Evolutionary conservation across 2,329 filamentous ascomycete species (phyloP).

Genomic region (Sclerotiophoma versabilis): DNA sequence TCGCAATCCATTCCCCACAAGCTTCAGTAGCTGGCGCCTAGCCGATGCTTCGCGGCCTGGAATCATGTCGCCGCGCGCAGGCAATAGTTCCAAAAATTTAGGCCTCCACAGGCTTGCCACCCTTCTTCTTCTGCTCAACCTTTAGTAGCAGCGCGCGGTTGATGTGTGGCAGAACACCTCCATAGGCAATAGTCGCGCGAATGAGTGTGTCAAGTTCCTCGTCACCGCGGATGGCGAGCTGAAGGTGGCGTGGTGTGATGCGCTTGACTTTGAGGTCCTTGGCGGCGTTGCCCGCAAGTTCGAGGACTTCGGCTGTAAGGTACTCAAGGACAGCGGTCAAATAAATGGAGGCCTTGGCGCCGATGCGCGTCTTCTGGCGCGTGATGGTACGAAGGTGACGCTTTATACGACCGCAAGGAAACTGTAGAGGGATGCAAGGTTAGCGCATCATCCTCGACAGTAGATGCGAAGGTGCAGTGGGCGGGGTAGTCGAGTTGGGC

Average conservation of each 20-base stretch:
- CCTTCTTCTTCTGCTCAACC: constrained; percentile 98
- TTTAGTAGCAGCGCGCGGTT: constrained; percentile 95
- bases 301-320: constrained; percentile 95
- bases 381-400: constrained; percentile 99
- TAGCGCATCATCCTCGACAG: constrained; percentile 32
- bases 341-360: constrained; percentile 97
- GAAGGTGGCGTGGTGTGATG: constrained; percentile 96
- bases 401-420: constrained; percentile 99
- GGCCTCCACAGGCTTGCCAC: constrained; percentile 62
- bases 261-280: constrained; percentile 99
- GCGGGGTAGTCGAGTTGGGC: constrained; percentile 30
- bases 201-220: constrained; percentile 98
- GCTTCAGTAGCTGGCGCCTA: constrained; percentile 6
- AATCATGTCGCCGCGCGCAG: constrained; percentile 7
- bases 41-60: constrained; percentile 6
- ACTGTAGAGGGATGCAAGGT: constrained; percentile 63
- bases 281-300: constrained; percentile 96
- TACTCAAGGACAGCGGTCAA: constrained; percentile 98
- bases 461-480: constrained; percentile 17
- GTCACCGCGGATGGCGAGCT: constrained; percentile 97
- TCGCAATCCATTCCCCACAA: background rate
- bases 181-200: constrained; percentile 95
- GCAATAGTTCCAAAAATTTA: constrained; percentile 21
- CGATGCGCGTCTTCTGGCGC: constrained; percentile 99
- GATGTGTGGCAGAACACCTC: constrained; percentile 98